These are phyloP conservation scores for Clavispora carvajalis DNA, from an alignment of 805 yeast species.

Conservation along the genomic window DNA sequence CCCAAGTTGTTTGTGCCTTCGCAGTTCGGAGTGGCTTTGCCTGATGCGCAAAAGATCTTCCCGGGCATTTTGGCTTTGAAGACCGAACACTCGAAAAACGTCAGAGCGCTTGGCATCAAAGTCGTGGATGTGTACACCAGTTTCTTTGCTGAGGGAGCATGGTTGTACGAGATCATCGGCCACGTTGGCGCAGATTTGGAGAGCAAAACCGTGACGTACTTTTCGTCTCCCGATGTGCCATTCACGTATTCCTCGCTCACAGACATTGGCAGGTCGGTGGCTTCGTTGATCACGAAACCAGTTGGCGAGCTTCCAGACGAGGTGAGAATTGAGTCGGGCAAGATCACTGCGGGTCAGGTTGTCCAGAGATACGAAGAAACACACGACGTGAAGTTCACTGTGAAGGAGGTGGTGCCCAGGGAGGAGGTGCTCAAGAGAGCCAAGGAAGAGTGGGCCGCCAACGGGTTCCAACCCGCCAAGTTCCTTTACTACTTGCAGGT, in stretches of 20 bases:
- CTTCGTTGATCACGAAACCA: constrained; percentile 28
- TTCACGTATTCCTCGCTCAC: constrained; percentile 12
- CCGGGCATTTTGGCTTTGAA: constrained; percentile 35
- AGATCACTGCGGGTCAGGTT: constrained; percentile 33
- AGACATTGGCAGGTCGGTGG: constrained; percentile 42
- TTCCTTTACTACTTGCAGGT: constrained; percentile 34
- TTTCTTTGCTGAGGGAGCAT: constrained; percentile 32
- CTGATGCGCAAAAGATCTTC: constrained; percentile 18
- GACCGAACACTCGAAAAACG: constrained; percentile 29
- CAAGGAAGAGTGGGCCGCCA: constrained; percentile 15
- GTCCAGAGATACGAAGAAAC: constrained; percentile 35
- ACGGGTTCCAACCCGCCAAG: constrained; percentile 25
- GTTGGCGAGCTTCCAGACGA: constrained; percentile 38
- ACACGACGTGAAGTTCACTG: constrained; percentile 27
- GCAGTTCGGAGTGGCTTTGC: constrained; percentile 51
- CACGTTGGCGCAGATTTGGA: constrained; percentile 32
- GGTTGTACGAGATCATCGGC: constrained; percentile 28
- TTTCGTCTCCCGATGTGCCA: constrained; percentile 36
- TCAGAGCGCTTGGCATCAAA: constrained; percentile 43
- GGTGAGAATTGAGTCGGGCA: constrained; percentile 39
- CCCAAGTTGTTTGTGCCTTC: constrained; percentile 55
- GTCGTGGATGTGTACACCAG: constrained; percentile 40
- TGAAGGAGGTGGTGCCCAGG: constrained; percentile 17
- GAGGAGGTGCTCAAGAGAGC: constrained; percentile 29
- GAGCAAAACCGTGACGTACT: constrained; percentile 29